Base-by-base conservation (phyloP, 2,329 filamentous ascomycete genomes). In the Raffaelea arxii region DNA sequence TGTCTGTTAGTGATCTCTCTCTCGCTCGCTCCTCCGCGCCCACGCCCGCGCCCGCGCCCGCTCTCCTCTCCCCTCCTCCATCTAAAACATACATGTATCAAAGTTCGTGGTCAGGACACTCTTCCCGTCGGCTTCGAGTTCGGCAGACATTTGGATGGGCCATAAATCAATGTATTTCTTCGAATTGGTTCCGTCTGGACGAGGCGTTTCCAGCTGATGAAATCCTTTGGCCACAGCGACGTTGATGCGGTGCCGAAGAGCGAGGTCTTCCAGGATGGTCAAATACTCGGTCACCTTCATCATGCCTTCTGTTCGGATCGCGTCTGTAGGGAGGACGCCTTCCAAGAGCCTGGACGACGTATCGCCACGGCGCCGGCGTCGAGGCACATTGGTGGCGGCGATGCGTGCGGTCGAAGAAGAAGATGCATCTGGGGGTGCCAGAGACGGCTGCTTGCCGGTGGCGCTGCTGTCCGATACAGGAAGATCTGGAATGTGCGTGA, bases 71-170 rank as follows among this genome's bases (percentile, higher is more conserved):
- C n/a, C n/a, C n/a, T n/a, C n/a, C n/a, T n/a, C n/a, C n/a, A 30
- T 30, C 9, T 9, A 30, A 16, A 30, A 63, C 76, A 64, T 78
- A 74, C 89, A 94, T 0, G 88, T 94, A 61, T 94, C 88, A 60
- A 94, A 94, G 54, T 94, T 94, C 0, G 86, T 92, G 1, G 88
- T 94, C 46, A 91, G 63, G 6, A 92, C 72, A 52, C 73, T 80
- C 58, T 79, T 77, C 1, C 73, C 74, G 52, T 83, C 80, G 1
- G 82, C 71, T 1, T 79, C 77, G 27, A 92, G 77, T 56, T 91
- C 86, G 1, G 87, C 87, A 6, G 87, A 91, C 86, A 94, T 94
- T 54, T 94, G 89, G 45, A 94, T 92, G 0, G 88, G 88, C 88
- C 88, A 94, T 4, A 94, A 67, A 57, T 94, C 88, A 51, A 94